These are phyloP conservation scores for Candida takata DNA, from an alignment of 805 yeast genomes.

Conservation along the genomic window DNA sequence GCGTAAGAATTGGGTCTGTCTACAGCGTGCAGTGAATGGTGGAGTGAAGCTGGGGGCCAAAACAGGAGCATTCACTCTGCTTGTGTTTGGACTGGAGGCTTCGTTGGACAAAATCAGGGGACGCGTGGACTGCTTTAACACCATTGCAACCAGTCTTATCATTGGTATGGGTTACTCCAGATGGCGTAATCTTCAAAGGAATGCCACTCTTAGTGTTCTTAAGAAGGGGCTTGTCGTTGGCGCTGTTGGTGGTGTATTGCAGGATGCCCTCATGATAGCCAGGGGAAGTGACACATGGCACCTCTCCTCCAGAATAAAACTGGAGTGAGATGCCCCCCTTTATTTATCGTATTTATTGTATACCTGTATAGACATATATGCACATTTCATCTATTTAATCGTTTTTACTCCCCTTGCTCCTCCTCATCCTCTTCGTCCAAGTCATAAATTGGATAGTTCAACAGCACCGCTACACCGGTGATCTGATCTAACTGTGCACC, in stretches of 20 bases:
- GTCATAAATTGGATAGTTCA: constrained; percentile 78
- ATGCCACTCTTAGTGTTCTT: constrained; percentile 36
- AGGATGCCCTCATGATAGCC: constrained; percentile 51
- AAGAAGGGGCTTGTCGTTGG: constrained; percentile 56
- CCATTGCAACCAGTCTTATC: constrained; percentile 48
- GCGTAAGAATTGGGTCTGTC: constrained; percentile 69
- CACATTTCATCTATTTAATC: neutral
- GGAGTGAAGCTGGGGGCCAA: constrained; percentile 40
- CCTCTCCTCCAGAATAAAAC: too few relatives aligned
- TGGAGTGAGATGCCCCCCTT: too few relatives aligned
- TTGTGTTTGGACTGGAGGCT: constrained; percentile 58
- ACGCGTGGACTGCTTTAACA: constrained; percentile 52
- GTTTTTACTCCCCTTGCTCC: constrained; percentile 11
- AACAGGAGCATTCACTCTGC: constrained; percentile 37
- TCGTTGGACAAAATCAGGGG: constrained; percentile 47
- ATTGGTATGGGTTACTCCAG: constrained; percentile 48
- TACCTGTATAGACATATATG: neutral
- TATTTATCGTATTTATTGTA: too few relatives aligned
- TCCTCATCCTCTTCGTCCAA: constrained; percentile 56
- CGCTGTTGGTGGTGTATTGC: constrained; percentile 50
- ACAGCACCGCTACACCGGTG: constrained; percentile 85
- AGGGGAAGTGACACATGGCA: constrained; percentile 70
- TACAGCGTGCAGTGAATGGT: constrained; percentile 43
- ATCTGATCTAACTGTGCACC: constrained; percentile 86
- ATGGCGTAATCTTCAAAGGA: constrained; percentile 30